These are phyloP conservation scores for Chrysoporthe deuterocubensis DNA, from an alignment of 2,329 filamentous ascomycete species.

Conservation along the genomic window DNA sequence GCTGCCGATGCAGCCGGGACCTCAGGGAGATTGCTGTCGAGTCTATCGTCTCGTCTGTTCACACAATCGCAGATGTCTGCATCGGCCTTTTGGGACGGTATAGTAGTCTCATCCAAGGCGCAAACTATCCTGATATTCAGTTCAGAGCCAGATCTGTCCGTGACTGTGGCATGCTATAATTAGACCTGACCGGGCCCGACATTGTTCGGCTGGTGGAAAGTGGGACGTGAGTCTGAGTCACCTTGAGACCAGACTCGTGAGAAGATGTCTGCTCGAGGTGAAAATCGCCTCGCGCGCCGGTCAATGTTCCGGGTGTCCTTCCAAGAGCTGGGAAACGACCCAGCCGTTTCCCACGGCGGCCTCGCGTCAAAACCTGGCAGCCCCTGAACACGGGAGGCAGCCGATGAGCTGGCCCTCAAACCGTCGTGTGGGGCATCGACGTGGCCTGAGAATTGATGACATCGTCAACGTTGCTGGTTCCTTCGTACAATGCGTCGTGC, in stretches of 20 bases:
- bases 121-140: background rate
- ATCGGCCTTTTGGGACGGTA: background rate
- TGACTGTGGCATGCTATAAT: background rate
- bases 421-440: conserved; percentile 6
- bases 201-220: background rate
- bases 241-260: background rate
- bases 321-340: too few species aligned
- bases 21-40: background rate
- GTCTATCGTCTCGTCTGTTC: background rate
- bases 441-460: conserved; percentile 2
- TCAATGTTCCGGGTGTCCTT: too few species aligned
- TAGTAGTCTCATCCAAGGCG: background rate
- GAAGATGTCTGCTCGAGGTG: background rate
- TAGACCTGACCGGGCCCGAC: background rate
- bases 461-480: background rate
- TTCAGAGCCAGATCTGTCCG: background rate
- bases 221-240: background rate
- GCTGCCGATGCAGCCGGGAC: background rate
- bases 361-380: background rate
- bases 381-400: conserved; percentile 13
- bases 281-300: background rate
- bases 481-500: background rate
- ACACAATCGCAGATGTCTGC: background rate
- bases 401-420: conserved; percentile 17
- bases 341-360: background rate